These are phyloP conservation scores for Umbelopsis ramanniana DNA, from an alignment of 192 early-diverging fungal genomes.

Conservation along the genomic window DNA sequence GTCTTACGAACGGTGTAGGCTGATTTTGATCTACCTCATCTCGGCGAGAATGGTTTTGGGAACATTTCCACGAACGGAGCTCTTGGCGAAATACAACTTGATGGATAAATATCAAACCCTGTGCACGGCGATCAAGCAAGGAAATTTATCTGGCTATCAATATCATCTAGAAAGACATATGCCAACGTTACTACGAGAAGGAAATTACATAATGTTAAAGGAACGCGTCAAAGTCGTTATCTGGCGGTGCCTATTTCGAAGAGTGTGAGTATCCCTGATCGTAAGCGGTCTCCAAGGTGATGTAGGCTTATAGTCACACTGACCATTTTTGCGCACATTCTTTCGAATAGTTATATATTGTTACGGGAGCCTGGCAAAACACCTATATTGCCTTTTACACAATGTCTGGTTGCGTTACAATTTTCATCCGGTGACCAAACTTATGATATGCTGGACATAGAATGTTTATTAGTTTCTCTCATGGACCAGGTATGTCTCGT, in stretches of 20 bases:
- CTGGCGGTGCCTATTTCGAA: constrained; percentile 49
- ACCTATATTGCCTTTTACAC: constrained; percentile 23
- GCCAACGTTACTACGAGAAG: constrained; percentile 39
- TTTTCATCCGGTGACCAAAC: constrained; percentile 30
- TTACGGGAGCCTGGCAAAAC: constrained; percentile 5
- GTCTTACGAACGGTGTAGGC: constrained; percentile 5
- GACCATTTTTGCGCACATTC: background rate
- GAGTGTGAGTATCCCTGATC: constrained; percentile 27
- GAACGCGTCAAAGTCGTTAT: constrained; percentile 46
- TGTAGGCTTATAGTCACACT: background rate
- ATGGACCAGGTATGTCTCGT: constrained; percentile 48
- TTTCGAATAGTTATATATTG: background rate
- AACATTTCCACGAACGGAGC: constrained; percentile 29
- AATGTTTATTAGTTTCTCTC: constrained; percentile 47
- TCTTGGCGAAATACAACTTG: constrained; percentile 43
- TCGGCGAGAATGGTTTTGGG: constrained; percentile 50
- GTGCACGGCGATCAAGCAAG: constrained; percentile 33
- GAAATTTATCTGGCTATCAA: constrained; percentile 36
- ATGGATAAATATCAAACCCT: constrained; percentile 31
- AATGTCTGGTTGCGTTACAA: constrained; percentile 34
- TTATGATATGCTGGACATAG: constrained; percentile 42
- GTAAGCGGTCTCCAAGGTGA: too few relatives aligned
- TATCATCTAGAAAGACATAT: constrained; percentile 29
- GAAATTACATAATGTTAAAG: constrained; percentile 46
- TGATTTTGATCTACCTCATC: constrained; percentile 47